A percentile compares a stretch with the other conserved stretches of the same genome.
Conservation (phyloP, 2,329 filamentous ascomycete genomes). For the Phoma sp. region DNA sequence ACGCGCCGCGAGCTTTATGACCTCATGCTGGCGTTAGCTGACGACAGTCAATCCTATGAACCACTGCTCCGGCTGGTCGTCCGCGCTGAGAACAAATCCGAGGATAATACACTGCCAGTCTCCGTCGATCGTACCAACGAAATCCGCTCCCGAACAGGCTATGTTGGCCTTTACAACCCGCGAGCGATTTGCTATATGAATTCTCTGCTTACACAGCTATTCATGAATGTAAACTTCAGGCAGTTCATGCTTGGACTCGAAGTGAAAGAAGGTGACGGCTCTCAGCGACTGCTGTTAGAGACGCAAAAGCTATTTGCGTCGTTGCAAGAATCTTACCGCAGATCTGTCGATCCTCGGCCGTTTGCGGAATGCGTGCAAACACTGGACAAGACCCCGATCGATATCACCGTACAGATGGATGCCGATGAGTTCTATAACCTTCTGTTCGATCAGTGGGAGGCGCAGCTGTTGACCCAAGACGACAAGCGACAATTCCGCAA, state of each 20-base stretch:
- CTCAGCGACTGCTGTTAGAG: slow-evolving; percentile 73
- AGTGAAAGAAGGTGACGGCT: slow-evolving; percentile 60
- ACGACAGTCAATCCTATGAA: slow-evolving; percentile 38
- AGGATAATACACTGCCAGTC: slow-evolving; percentile 65
- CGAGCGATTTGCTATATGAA: slow-evolving; percentile 98
- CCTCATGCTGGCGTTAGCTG: slow-evolving; percentile 40
- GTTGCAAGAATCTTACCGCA: slow-evolving; percentile 82
- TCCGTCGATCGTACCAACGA: slow-evolving; percentile 67
- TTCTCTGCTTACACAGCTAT: slow-evolving; percentile 90
- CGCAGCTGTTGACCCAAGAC: slow-evolving; percentile 71
- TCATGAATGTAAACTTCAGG: slow-evolving; percentile 91
- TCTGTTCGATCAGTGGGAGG: slow-evolving; percentile 89
- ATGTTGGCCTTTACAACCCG: slow-evolving; percentile 88
- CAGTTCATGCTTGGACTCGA: slow-evolving; percentile 72
- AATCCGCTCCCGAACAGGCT: slow-evolving; percentile 78
- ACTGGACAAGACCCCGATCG: slow-evolving; percentile 81
- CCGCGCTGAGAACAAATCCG: slow-evolving; percentile 25
- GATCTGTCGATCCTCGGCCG: slow-evolving; percentile 72
- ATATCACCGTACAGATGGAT: slow-evolving; percentile 93
- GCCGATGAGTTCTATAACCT: slow-evolving; percentile 98
- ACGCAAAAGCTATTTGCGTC: slow-evolving; percentile 82
- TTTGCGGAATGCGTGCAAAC: slow-evolving; percentile 80
- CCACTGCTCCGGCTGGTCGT: slow-evolving; percentile 36
- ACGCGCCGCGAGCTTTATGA: slow-evolving; percentile 48
- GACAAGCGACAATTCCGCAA: slow-evolving; percentile 76